A percentile compares a stretch with the other conserved stretches of the same genome.
Evolutionary conservation across 805 yeast species (phyloP).

Genomic region (Pichia californica): DNA sequence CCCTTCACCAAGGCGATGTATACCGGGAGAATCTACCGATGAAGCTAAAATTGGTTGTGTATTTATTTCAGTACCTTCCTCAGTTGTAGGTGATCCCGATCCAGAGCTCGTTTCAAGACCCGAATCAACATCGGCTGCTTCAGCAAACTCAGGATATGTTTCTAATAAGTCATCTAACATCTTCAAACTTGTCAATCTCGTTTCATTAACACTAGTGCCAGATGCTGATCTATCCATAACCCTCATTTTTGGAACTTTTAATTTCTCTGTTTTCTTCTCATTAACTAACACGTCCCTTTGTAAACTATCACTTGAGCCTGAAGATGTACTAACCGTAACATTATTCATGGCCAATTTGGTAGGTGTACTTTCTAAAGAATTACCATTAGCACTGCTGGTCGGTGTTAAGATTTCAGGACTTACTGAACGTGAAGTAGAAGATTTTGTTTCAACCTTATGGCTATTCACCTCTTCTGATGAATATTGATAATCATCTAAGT

Average conservation of each 20-base stretch:
- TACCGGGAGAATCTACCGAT: no score
- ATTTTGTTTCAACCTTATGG: neutral
- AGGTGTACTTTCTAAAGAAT: constrained; percentile 21
- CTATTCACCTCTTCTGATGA: neutral
- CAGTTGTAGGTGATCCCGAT: neutral
- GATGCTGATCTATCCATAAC: neutral
- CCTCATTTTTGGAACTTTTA: constrained; percentile 2
- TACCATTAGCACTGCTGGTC: constrained; percentile 19
- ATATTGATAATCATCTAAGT: constrained; percentile 27
- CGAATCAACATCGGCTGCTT: neutral
- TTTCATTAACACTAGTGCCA: constrained; percentile 2
- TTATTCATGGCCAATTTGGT: constrained; percentile 1
- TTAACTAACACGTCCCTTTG: neutral
- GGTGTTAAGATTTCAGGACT: neutral
- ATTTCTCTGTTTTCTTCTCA: neutral
- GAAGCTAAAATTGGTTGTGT: no score
- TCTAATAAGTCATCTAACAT: constrained; percentile 29
- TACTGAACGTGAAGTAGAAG: neutral
- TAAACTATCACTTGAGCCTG: constrained; percentile 5
- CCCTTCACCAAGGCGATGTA: neutral
- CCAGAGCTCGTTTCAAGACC: neutral
- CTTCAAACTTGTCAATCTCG: constrained; percentile 24
- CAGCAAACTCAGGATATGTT: constrained; percentile 11
- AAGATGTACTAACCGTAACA: constrained; percentile 2
- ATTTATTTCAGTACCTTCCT: neutral